Conservation (phyloP, 331 rosid genomes). For the Prunus yedoensis region DNA sequence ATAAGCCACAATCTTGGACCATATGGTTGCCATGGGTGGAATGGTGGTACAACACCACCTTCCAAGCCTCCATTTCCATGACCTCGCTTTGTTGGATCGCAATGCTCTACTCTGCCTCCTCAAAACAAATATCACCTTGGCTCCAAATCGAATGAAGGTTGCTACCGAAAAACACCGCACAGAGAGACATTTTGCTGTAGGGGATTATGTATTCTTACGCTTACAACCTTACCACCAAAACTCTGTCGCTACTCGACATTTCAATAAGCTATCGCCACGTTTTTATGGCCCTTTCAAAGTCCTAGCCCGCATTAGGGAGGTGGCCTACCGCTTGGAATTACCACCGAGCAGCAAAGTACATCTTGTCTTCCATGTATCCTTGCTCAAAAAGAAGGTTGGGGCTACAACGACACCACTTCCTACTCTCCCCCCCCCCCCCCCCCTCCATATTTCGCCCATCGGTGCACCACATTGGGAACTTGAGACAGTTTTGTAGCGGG, state of each 20-base stretch:
- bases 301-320: fast-evolving
- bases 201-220: neutral
- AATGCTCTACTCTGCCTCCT: too few species aligned
- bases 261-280: neutral
- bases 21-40: too few species aligned
- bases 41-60: neutral
- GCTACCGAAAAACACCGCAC: too few species aligned
- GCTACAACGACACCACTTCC: neutral
- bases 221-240: neutral
- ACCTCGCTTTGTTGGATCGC: neutral
- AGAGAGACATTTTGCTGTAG: fast-evolving
- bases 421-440: neutral
- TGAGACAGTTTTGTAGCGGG: neutral
- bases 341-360: neutral
- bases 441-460: neutral
- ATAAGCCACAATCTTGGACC: too few species aligned
- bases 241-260: neutral
- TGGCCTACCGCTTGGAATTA: neutral
- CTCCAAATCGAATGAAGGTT: neutral
- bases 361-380: neutral
- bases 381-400: neutral
- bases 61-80: neutral
- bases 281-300: neutral
- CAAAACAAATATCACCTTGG: neutral
- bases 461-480: neutral